A percentile compares a stretch with the other conserved stretches of the same genome.
Evolutionary conservation across 768 basidiomycete species (phyloP).

Genomic region (Boletus coccyginus): DNA sequence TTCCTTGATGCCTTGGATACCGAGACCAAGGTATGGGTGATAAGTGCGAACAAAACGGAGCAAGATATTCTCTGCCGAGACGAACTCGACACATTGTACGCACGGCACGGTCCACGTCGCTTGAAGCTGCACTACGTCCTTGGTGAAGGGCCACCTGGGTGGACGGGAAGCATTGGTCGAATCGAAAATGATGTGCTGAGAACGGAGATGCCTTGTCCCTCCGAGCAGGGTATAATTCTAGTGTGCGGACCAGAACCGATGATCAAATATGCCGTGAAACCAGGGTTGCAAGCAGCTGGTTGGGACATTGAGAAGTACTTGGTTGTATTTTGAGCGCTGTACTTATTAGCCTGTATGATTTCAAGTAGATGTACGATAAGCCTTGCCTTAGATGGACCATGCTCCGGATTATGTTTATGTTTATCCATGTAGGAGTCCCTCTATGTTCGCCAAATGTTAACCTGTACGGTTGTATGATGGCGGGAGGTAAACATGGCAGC

Average conservation of each 20-base stretch:
- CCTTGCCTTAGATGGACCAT: too few species aligned
- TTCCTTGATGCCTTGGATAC: conserved; percentile 38
- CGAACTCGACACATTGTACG: conserved; percentile 43
- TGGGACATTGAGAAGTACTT: conserved; percentile 35
- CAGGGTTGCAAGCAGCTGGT: conserved; percentile 32
- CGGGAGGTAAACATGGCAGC: too few species aligned
- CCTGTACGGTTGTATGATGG: too few species aligned
- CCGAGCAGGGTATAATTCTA: conserved; percentile 39
- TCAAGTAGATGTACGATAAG: not conserved
- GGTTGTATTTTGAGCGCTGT: conserved; percentile 33
- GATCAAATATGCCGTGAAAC: conserved; percentile 32
- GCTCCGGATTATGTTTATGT: too few species aligned
- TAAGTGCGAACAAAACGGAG: conserved; percentile 46
- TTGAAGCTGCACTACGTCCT: conserved; percentile 47
- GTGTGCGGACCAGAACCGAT: conserved; percentile 51
- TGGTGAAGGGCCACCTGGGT: conserved; percentile 30
- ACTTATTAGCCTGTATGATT: not conserved
- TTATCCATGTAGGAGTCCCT: too few species aligned
- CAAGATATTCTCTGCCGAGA: conserved; percentile 50
- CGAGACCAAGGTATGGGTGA: conserved; percentile 42
- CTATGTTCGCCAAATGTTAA: too few species aligned
- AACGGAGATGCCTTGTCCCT: conserved; percentile 39
- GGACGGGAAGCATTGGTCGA: conserved; percentile 42
- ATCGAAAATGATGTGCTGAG: conserved; percentile 39
- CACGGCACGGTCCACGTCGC: conserved; percentile 27